phyloP scores from a whole-genome alignment of 2,329 filamentous ascomycete genomes.

The Nemania sp. region DNA sequence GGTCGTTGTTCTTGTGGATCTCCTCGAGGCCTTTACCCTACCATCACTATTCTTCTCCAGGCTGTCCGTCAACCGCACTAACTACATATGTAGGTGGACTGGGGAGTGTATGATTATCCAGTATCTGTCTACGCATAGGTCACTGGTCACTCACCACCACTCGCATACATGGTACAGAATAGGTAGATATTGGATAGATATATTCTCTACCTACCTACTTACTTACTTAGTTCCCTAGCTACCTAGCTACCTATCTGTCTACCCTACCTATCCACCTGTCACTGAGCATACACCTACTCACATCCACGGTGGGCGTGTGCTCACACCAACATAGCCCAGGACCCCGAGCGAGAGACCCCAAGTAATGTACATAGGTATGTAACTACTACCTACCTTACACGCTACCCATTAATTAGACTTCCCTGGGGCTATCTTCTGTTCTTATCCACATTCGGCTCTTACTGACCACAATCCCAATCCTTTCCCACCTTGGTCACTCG shows the following conservation, averaged over 20 bases:
- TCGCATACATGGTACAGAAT: background rate
- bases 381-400: no score
- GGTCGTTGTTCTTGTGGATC: conserved; percentile 25
- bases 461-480: conserved; percentile 13
- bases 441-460: conserved; percentile 29
- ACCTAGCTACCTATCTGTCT: no score
- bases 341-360: conserved; percentile 14
- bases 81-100: background rate
- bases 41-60: conserved; percentile 21
- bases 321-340: conserved; percentile 6
- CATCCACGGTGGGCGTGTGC: conserved; percentile 23
- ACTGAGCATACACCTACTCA: conserved; percentile 17
- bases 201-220: no score
- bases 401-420: conserved; percentile 29
- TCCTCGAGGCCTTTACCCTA: conserved; percentile 3
- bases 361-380: conserved; percentile 10
- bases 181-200: conserved; percentile 2
- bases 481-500: conserved; percentile 27
- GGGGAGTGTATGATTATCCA: no score
- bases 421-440: conserved; percentile 22
- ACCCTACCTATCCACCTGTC: background rate
- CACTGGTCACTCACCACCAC: background rate
- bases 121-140: background rate
- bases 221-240: no score
- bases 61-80: conserved; percentile 12